These are phyloP conservation scores for Apiotrichum akiyoshidainum DNA, from an alignment of 1,284 basidiomycete species.

Conservation along the genomic window DNA sequence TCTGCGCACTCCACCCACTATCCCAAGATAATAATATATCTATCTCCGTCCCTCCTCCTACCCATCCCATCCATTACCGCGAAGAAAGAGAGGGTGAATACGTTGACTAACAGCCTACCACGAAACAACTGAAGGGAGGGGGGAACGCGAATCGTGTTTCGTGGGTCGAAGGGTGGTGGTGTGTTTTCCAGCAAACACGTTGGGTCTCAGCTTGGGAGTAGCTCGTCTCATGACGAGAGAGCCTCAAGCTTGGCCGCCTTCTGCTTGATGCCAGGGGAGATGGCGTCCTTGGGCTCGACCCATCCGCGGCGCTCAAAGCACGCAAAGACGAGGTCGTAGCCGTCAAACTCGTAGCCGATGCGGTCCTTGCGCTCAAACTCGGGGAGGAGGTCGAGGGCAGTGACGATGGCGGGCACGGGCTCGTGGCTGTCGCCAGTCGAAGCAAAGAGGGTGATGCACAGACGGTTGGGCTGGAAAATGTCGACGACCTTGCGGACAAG, in stretches of 20 bases:
- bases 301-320: conserved; percentile 65
- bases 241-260: conserved; percentile 2
- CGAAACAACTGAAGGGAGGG: no score
- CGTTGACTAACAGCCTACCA: no score
- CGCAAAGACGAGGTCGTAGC: conserved; percentile 90
- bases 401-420: conserved; percentile 24
- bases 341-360: conserved; percentile 96
- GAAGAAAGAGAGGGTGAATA: no score
- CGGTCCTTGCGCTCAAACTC: conserved; percentile 74
- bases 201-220: not conserved
- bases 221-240: conserved; percentile 3
- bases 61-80: no score
- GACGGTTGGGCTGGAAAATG: conserved; percentile 86
- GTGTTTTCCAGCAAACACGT: not conserved
- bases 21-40: not conserved
- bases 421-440: conserved; percentile 60
- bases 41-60: no score
- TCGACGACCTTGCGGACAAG: conserved; percentile 82
- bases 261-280: not conserved
- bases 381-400: conserved; percentile 20
- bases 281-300: conserved; percentile 29
- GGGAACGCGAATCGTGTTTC: no score
- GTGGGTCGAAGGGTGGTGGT: not conserved
- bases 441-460: conserved; percentile 89
- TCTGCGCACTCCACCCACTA: not conserved